Evolutionary conservation across 352 stramenopile species (phyloP).

Genomic region (Peronospora farinosa): DNA sequence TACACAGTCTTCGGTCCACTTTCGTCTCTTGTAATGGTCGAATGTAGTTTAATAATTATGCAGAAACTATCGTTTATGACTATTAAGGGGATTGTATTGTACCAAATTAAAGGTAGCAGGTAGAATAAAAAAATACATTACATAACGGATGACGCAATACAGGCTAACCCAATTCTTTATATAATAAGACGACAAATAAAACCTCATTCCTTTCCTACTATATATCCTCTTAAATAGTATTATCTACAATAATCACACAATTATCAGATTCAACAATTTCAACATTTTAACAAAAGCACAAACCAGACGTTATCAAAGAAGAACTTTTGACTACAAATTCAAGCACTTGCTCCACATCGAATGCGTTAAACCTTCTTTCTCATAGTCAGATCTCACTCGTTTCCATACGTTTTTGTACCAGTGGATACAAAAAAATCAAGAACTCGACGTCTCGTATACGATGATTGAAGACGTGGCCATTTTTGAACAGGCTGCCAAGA

Average conservation of each 20-base stretch:
- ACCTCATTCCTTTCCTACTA: too few species aligned
- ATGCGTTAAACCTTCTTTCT: conserved; percentile 5
- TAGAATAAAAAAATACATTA: neutral
- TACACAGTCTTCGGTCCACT: too few species aligned
- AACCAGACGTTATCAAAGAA: conserved; percentile 16
- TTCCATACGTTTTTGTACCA: conserved; percentile 2
- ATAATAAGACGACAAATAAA: too few species aligned
- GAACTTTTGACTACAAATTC: too few species aligned
- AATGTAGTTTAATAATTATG: too few species aligned
- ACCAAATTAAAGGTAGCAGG: neutral
- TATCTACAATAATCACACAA: too few species aligned
- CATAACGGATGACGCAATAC: neutral
- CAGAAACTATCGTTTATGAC: conserved; percentile 2
- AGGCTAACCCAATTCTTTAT: neutral
- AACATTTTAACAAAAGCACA: too few species aligned
- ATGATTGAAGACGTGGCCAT: conserved; percentile 43
- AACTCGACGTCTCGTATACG: too few species aligned
- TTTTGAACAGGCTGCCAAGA: conserved; percentile 68
- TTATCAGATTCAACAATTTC: neutral
- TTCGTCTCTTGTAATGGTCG: too few species aligned
- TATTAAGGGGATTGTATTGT: conserved; percentile 1
- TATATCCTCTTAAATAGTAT: too few species aligned
- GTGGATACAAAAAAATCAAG: too few species aligned
- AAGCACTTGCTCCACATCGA: too few species aligned
- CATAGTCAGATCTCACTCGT: conserved; percentile 16